These are phyloP conservation scores for Globisporangium echinulatum DNA, from an alignment of 352 stramenopile species.

Conservation along the genomic window DNA sequence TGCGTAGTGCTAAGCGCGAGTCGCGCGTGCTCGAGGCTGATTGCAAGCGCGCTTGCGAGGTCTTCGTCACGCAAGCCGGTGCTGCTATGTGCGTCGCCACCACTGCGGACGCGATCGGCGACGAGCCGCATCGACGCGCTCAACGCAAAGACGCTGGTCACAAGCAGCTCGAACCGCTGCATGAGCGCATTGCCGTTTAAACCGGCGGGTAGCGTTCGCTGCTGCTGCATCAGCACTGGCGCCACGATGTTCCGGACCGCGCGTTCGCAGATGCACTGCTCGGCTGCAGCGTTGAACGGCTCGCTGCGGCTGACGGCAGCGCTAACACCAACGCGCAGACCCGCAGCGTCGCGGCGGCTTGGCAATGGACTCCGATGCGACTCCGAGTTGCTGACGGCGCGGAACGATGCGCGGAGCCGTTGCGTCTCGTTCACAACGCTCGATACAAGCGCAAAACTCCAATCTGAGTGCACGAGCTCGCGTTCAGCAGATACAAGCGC, in stretches of 20 bases:
- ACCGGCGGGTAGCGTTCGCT: background rate
- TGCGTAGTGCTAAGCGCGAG: conserved; percentile 10
- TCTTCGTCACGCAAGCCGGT: conserved; percentile 15
- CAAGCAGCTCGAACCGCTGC: conserved; percentile 6
- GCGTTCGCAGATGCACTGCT: conserved; percentile 9
- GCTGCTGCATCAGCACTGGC: background rate
- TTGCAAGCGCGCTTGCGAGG: conserved; percentile 34
- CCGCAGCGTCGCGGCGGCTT: background rate
- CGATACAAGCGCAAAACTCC: background rate
- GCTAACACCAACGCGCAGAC: background rate
- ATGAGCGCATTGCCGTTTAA: background rate
- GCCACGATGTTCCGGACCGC: conserved; percentile 5
- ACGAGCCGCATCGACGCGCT: conserved; percentile 18
- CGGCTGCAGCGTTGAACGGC: conserved; percentile 1
- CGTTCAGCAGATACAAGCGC: conserved; percentile 11
- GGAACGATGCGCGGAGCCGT: conserved; percentile 3
- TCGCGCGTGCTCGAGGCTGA: conserved; percentile 29
- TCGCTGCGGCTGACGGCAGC: background rate
- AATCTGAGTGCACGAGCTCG: background rate
- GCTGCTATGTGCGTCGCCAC: background rate
- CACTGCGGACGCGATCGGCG: background rate
- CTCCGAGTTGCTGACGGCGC: background rate
- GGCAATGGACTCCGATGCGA: background rate
- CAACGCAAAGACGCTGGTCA: conserved; percentile 21
- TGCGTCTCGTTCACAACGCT: conserved; percentile 6